Evolutionary conservation across 1,284 basidiomycete genomes (phyloP), one percentile per base, ranked within the genome.

Genomic region (Fomitiporia mediterranea): DNA sequence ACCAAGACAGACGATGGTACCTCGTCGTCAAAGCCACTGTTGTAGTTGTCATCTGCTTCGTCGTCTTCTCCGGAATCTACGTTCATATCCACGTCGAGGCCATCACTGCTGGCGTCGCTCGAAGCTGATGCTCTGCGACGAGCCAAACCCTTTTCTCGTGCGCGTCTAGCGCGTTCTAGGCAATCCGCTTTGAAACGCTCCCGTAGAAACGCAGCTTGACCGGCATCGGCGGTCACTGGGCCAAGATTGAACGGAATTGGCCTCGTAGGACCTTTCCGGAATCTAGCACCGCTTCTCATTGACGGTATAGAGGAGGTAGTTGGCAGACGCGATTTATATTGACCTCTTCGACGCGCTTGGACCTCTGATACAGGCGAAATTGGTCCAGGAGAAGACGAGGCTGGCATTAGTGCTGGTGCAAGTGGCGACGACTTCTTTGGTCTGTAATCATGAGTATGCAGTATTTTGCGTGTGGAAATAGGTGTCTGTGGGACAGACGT

Each of bases 131-230:
- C 63, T 55, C 69, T 69, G 49, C 74, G 64, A 53, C 73, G 71
- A 28, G 68, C 65, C 2, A 85, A 67, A 30, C 76, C 76, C 28
- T 72, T 75, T 42, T 76, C 73, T 47, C 84, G 73, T 3, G 81
- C 79, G 58, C 74, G 76, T 37, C 72, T 71, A 0, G 81, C 84
- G 21, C 82, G 74, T 64, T 84, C 80, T 40, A 83, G 66, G 66
- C 83, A 86, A 39, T 77, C 74, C 2, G 76, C 76, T 62, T 77
- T 77, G 63, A 89, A 79, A n/a, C 79, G 76, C 49, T 83, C 79
- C 21, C 83, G 70, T 43, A 89, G 68, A 40, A 88, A 75, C 2
- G 69, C 60, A 51, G 78, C 80, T 58, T 74, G 69, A 0, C 75
- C 66, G 0, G 67, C 62, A 52, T 77, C 77, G 30, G 69, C 65